These are phyloP conservation scores for Pestalotiopsis fici DNA, from an alignment of 2,329 filamentous ascomycete genomes.

Conservation along the genomic window DNA sequence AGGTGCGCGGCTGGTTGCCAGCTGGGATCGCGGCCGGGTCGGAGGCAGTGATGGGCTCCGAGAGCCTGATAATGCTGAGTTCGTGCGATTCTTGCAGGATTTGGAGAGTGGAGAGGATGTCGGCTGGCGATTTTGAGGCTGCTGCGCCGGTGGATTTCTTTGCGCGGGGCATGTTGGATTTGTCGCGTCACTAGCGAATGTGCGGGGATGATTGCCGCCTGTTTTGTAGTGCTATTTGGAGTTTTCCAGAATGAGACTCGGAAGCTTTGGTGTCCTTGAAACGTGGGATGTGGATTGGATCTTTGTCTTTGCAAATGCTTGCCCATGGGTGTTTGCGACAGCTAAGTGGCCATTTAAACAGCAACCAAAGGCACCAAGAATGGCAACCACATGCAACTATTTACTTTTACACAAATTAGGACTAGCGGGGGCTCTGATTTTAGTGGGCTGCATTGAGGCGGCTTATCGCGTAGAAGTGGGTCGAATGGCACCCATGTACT, in stretches of 20 bases:
- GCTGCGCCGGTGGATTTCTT: slow-evolving; percentile 1
- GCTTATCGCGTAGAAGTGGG: neutral
- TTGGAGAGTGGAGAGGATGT: slow-evolving; percentile 49
- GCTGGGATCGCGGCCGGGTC: slow-evolving; percentile 41
- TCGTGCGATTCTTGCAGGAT: slow-evolving; percentile 59
- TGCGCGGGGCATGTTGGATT: neutral
- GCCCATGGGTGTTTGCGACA: neutral
- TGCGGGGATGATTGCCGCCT: neutral
- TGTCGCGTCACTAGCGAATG: neutral
- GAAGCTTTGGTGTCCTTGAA: neutral
- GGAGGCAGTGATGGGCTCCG: slow-evolving; percentile 66
- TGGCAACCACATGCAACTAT: slow-evolving; percentile 25
- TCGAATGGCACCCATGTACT: too few species aligned
- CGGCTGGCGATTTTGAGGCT: slow-evolving; percentile 25
- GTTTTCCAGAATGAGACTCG: neutral
- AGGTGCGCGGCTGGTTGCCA: slow-evolving; percentile 60
- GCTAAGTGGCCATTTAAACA: neutral
- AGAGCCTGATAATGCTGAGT: slow-evolving; percentile 75
- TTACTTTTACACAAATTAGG: slow-evolving; percentile 39
- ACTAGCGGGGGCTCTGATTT: slow-evolving; percentile 8
- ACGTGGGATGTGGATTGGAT: neutral
- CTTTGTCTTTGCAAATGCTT: neutral
- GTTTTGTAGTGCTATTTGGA: neutral
- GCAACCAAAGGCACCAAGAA: neutral
- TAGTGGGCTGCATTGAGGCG: neutral